Conservation (phyloP, 2,329 filamentous ascomycete species). For the Endothia cerciana region DNA sequence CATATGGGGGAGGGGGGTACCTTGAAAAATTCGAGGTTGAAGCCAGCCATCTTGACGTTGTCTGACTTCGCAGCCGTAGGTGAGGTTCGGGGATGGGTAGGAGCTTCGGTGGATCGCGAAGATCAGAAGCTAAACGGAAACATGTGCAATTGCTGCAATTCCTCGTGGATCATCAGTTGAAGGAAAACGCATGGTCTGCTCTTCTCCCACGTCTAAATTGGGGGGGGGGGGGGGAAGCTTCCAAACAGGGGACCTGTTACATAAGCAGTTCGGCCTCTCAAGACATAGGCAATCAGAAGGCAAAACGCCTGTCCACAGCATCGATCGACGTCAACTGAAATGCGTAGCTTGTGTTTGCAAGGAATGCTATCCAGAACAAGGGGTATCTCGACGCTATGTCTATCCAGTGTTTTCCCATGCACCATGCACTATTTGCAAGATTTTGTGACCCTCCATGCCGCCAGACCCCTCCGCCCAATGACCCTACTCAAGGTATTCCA, state of each 20-base stretch:
- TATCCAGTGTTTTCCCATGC: slow-evolving; percentile 16
- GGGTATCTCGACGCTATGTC: slow-evolving; percentile 27
- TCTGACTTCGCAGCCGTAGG: background rate
- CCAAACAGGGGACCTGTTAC: slow-evolving; percentile 5
- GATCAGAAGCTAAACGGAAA: background rate
- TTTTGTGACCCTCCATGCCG: slow-evolving; percentile 67
- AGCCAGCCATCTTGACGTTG: slow-evolving; percentile 67
- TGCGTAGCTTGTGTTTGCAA: background rate
- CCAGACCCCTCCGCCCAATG: slow-evolving; percentile 64
- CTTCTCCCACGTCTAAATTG: background rate
- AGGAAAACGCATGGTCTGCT: slow-evolving; percentile 1
- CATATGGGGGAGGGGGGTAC: slow-evolving; percentile 50
- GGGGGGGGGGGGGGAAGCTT: too few species aligned
- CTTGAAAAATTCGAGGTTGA: slow-evolving; percentile 95
- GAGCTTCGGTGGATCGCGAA: background rate
- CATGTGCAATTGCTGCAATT: background rate
- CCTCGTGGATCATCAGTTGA: background rate
- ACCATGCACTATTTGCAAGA: slow-evolving; percentile 46
- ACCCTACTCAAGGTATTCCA: slow-evolving; percentile 72
- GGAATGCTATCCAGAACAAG: background rate
- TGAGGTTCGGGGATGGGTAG: background rate
- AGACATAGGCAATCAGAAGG: background rate
- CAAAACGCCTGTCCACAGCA: background rate
- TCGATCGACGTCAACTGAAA: background rate
- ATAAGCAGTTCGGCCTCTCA: slow-evolving; percentile 21